Evolutionary conservation across 495 filamentous ascomycete genomes (phyloP), one percentile per base, ranked within the genome.

Genomic region (Trichoderma orchidacearum): DNA sequence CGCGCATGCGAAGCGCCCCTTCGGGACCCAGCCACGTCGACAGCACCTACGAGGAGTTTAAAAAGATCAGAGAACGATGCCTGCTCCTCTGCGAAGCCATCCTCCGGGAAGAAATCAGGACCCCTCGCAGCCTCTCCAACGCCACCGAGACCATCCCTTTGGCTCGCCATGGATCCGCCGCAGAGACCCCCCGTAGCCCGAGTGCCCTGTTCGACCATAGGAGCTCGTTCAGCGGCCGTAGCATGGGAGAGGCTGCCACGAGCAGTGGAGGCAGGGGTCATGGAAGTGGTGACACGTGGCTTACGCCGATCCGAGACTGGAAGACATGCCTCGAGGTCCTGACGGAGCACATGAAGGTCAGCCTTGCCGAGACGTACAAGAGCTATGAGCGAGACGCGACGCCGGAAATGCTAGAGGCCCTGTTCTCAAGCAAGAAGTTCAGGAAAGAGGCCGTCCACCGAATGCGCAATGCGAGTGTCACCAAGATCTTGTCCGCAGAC

Each of bases 391-490:
- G 64, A n/a, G 61, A 61, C n/a, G 64, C 64, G 13, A 60, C 65
- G 7, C 58, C 60, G 4, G 48, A 61, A 29, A 60, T 64, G 34
- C 45, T 66, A 12, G 63, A 66, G 13, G 54, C 36, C 8, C 57
- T 72, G 35, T 59, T 67, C 36, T 32, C 32, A 1, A 62, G 68
- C 55, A 67, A 62, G 55, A 30, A 21, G 12, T 54, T 62, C 9
- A 61, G 69, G 31, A 61, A 56, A 23, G 55, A 57, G 18, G 54
- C 61, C 15, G 68, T 69, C 2, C 51, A 58, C 23, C 61, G 62
- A 53, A 68, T 67, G 68, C 62, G 67, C 34, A 62, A 66, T 29
- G 58, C 59, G 25, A 70, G 67, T 51, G 56, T 71, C 3, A 64
- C 66, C 41, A 61, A 58, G 31, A 62, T 68, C 58, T 59, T 59